Conservation (phyloP, 2,329 filamentous ascomycete species). For the Fusarium newnesense region DNA sequence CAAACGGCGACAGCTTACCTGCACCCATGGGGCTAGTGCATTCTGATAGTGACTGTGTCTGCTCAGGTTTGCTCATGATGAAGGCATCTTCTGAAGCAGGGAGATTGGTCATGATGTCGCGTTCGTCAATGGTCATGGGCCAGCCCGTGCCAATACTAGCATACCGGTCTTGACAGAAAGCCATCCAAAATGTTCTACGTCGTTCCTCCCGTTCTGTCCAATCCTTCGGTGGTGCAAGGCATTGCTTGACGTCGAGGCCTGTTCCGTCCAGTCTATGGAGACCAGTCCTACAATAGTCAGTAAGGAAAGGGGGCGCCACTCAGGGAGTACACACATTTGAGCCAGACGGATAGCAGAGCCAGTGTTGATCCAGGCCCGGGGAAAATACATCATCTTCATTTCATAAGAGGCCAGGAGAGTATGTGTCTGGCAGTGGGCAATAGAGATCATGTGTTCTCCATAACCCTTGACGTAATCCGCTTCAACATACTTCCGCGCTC, state of each 20-base stretch:
- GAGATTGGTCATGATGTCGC: constrained; percentile 87
- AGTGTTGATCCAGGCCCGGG: constrained; percentile 92
- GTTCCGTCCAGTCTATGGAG: constrained; percentile 85
- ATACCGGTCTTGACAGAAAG: constrained; percentile 90
- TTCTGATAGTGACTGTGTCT: constrained; percentile 75
- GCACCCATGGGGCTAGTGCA: constrained; percentile 78
- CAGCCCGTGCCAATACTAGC: constrained; percentile 96
- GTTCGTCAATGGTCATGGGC: constrained; percentile 94
- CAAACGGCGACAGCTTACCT: constrained; percentile 79
- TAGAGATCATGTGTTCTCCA: constrained; percentile 86
- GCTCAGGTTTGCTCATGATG: constrained; percentile 79
- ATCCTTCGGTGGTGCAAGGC: constrained; percentile 84
- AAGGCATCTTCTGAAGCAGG: constrained; percentile 88
- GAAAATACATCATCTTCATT: constrained; percentile 98
- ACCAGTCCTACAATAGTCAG: constrained; percentile 77
- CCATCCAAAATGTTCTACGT: constrained; percentile 93
- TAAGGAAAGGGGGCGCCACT: background rate
- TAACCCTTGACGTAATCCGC: constrained; percentile 91
- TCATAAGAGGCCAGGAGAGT: constrained; percentile 84
- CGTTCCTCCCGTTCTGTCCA: constrained; percentile 96
- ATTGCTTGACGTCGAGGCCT: constrained; percentile 92
- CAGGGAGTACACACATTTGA: constrained; percentile 73
- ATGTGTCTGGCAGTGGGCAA: constrained; percentile 89
- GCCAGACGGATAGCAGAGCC: constrained; percentile 82
- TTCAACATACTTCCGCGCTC: constrained; percentile 90